Base-by-base conservation (phyloP, 2,329 filamentous ascomycete species). In the Diaporthe batatas region DNA sequence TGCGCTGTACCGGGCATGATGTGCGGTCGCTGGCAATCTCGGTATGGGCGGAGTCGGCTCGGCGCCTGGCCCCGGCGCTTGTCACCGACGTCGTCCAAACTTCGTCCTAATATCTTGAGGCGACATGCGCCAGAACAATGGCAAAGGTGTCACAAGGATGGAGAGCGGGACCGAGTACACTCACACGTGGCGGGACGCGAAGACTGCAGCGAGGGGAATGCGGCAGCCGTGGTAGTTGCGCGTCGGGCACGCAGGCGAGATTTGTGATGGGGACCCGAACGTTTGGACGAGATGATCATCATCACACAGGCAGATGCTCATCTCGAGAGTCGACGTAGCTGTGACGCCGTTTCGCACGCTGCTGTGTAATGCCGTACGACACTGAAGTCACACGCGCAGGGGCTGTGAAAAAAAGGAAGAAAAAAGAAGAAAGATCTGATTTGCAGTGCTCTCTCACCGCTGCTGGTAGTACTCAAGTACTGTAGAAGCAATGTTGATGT, bases 201-300 rank as follows among this genome's bases (percentile, higher is more conserved):
- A 8, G 16, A 39, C 25, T 12, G 23, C 55, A 23, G 49, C 21
- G 44, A 7, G 32, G 68, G 55, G 68, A 70, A 54, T 62, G 68
- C 68, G 21, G 57, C 55, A 42, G 68, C 29, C 16, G 57, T 39
- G 44, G 68, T 44, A 53, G 68, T 36, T 70, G 55, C 68, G 55
- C 57, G 68, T 54, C 53, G 55, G 47, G 68, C 55, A 70, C 49
- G 68, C 68, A 70, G 68, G 68, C 68, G 68, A 70, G 32, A 70
- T 70, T 70, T 55, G 39, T 47, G 39, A 70, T 49, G 71, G 67
- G 29, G 53, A 42, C 67, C 59, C 49, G 42, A 70, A 55, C 10
- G 67, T 70, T n/a, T 70, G 55, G 49, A 64, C 39, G 32, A 73
- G 58, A 64, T 73, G 68, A 70, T 68, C 47, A 55, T 47, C 57